Base-by-base conservation (phyloP, 2,329 filamentous ascomycete genomes). In the Lithohypha guttulata region DNA sequence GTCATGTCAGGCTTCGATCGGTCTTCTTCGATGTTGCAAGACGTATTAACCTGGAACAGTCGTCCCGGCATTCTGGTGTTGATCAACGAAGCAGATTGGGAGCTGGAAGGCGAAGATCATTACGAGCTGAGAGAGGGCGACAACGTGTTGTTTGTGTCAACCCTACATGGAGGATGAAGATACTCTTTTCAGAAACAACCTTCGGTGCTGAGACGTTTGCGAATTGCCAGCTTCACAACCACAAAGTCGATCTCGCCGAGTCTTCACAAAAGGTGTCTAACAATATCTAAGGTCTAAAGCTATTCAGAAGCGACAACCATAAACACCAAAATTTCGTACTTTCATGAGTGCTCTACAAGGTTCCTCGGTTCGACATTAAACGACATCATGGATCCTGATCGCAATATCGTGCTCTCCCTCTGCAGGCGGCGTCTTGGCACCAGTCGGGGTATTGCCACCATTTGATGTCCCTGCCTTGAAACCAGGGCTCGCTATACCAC, bases 61-160 rank as follows among this genome's bases (percentile, higher is more conserved):
- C 86, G 91, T 38, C 91, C 91, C 4, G 91, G 91, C 2, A 94
- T 98, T 59, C 74, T 98, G 29, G 89, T 95, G 19, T 71, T 98
- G 42, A 93, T 98, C 60, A 98, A 98, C 58, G 91, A 98, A 53
- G 84, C 86, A 18, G 91, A 98, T 60, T 98, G 91, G 91, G 91
- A 96, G 61, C 74, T 98, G 9, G 91, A 96, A 62, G 91, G 87
- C 13, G 89, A 96, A 62, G 86, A 91, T 57, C 73, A 77, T 49
- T 96, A 96, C 57, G 79, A 86, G 61, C 64, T 98, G 42, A 78
- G 89, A 62, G 62, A 69, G 45, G 74, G 78, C 42, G 91, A 98
- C 65, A 89, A 83, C 56, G 83, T 98, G 51, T 69, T 96, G 49
- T 98, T 98, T 63, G 87, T 98, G 46, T 95, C 87, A 45, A 98